Evolutionary conservation across 1,284 basidiomycete species (phyloP), one percentile per base, ranked within the genome.

Genomic region (Cryptococcus sp.): DNA sequence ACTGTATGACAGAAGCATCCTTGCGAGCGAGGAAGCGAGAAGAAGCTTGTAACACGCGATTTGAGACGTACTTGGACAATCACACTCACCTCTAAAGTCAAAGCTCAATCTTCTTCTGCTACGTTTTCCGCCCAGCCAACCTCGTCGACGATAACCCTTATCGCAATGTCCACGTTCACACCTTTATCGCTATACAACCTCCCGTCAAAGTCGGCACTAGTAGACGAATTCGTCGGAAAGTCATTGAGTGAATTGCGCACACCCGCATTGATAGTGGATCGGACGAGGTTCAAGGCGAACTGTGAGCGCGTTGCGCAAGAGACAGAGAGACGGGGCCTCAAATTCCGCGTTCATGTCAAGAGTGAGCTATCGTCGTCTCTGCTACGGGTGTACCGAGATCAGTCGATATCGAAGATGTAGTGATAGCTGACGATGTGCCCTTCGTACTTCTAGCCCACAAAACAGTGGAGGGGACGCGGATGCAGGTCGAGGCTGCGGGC

Each of bases 301-400:
- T 91, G 89, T 74, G 83, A 82, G 23, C 79, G 76, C 54, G 90
- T 93, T 86, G 85, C 87, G 62, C 70, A 80, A 48, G 86, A 84
- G 52, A 84, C 87, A 2, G 80, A 81, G 55, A 79, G 81, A 46
- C 86, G 86, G 81, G 86, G 86, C 6, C 85, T 88, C 27, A 78
- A 70, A 15, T 93, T 93, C 72, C 81, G 91, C 51, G 88, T 86
- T 6, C 91, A 93, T 74, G 81, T 93, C 53, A 93, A 93, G 78
- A 90, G 90, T 13, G 88, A 89, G 80, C 91, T 88, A 81, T 86
- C 13, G 30, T 43, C 5, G 23, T 13, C 4, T 19, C 20, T 42
- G 13, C 39, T 15, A 52, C 39, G n/a, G 19, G 30, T 52, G 48
- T n/a, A n/a, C n/a, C n/a, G n/a, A n/a, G n/a, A n/a, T n/a, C n/a